phyloP scores from a whole-genome alignment of 2,329 filamentous ascomycete species.

The Ilyonectria mors-panacis region DNA sequence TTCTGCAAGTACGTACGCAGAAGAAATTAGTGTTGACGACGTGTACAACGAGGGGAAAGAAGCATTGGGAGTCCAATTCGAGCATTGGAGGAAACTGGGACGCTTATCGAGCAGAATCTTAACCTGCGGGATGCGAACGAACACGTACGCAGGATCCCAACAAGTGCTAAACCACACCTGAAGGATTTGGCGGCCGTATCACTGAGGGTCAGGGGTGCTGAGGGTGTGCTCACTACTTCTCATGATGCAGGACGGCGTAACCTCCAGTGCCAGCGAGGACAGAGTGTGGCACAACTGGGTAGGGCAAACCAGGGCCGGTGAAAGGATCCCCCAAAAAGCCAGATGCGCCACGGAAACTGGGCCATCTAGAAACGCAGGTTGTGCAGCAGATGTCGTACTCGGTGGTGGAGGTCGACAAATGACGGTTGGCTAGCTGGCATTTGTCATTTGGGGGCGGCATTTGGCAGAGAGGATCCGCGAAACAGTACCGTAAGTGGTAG shows the following conservation, averaged over 20 bases:
- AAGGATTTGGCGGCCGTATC: slow-evolving; percentile 35
- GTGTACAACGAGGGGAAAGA: slow-evolving; percentile 5
- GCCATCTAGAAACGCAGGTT: slow-evolving; percentile 22
- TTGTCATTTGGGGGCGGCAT: slow-evolving; percentile 16
- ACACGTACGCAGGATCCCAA: slow-evolving; percentile 36
- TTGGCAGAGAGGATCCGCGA: slow-evolving; percentile 14
- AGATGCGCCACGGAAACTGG: slow-evolving; percentile 19
- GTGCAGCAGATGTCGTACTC: slow-evolving; percentile 12
- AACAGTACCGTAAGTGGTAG: slow-evolving; percentile 6
- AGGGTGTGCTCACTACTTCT: slow-evolving; percentile 23
- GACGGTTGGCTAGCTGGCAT: slow-evolving; percentile 13
- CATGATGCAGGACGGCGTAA: slow-evolving; percentile 29
- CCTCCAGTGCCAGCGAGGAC: slow-evolving; percentile 28
- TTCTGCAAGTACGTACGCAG: slow-evolving; percentile 10
- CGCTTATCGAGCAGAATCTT: slow-evolving; percentile 10
- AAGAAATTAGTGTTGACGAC: slow-evolving; percentile 16
- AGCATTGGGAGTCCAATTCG: background rate
- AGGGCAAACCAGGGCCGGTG: slow-evolving; percentile 19
- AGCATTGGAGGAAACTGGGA: background rate
- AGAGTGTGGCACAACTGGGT: slow-evolving; percentile 25
- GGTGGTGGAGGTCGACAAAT: slow-evolving; percentile 11
- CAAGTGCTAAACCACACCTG: slow-evolving; percentile 24
- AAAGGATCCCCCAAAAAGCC: slow-evolving; percentile 26
- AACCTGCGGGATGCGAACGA: slow-evolving; percentile 28
- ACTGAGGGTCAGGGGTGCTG: slow-evolving; percentile 26